Evolutionary conservation across 441 rosid species (phyloP).

Genomic region (Bocquillonia castaneifolia): DNA sequence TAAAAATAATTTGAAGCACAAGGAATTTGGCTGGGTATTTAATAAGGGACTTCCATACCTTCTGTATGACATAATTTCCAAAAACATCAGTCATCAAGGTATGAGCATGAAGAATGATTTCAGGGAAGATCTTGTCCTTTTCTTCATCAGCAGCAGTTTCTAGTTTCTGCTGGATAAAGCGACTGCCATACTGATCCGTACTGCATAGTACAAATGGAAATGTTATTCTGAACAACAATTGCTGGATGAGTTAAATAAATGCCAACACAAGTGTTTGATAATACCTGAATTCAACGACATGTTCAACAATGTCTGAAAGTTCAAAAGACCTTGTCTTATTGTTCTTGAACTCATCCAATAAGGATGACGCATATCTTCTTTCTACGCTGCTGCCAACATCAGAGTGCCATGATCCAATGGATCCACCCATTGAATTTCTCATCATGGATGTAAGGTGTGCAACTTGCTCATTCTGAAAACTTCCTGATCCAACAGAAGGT

Average conservation of each 20-base stretch:
- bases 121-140: conserved; percentile 72
- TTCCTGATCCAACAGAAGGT: conserved; percentile 54
- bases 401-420: conserved; percentile 47
- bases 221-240: conserved; percentile 14
- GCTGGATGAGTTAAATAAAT: conserved; percentile 13
- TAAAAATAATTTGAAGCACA: conserved; percentile 11
- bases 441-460: conserved; percentile 50
- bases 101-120: conserved; percentile 67
- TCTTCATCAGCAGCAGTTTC: conserved; percentile 73
- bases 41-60: conserved; percentile 38
- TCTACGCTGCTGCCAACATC: conserved; percentile 46
- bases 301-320: conserved; percentile 62
- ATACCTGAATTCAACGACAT: conserved; percentile 86
- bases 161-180: conserved; percentile 91
- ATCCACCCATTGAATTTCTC: conserved; percentile 53
- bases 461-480: conserved; percentile 48
- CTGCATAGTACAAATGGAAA: conserved; percentile 41
- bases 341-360: conserved; percentile 77
- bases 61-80: conserved; percentile 94
- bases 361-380: conserved; percentile 46
- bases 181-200: conserved; percentile 87
- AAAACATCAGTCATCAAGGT: conserved; percentile 94
- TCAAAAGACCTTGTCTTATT: conserved; percentile 68
- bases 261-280: conserved; percentile 15
- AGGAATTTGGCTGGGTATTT: conserved; percentile 7